phyloP scores from a whole-genome alignment of 805 yeast genomes.

The Spathaspora arborariae region DNA sequence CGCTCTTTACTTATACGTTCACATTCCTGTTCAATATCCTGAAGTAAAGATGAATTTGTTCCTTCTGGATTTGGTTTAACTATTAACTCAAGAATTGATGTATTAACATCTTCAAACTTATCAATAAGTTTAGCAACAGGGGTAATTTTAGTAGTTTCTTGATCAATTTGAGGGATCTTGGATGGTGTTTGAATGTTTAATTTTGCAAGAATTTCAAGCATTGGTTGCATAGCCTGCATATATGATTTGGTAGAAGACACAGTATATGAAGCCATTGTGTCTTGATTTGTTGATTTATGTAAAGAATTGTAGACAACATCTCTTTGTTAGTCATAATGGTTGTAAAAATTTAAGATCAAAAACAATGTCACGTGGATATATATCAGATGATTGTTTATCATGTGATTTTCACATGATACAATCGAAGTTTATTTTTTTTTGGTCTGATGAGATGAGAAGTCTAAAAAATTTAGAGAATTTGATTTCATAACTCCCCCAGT shows the following conservation, averaged over 20 bases:
- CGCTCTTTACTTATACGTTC: constrained; percentile 28
- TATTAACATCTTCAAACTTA: constrained; percentile 37
- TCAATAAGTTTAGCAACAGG: constrained; percentile 31
- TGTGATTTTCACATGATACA: background rate
- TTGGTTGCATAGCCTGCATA: constrained; percentile 73
- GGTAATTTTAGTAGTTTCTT: constrained; percentile 24
- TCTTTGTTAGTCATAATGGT: background rate
- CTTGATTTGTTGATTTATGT: background rate
- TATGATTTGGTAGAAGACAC: constrained; percentile 69
- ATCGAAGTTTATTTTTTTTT: background rate
- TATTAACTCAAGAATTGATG: constrained; percentile 18
- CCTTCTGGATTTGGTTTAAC: constrained; percentile 8
- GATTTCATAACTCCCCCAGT: background rate
- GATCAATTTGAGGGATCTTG: constrained; percentile 37
- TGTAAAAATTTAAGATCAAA: too few species aligned
- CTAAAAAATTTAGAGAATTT: background rate
- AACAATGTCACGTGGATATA: background rate
- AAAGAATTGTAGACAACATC: background rate
- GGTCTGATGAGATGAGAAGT: background rate
- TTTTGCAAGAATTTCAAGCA: constrained; percentile 47
- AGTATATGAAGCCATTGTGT: constrained; percentile 35
- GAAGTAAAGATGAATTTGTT: constrained; percentile 9
- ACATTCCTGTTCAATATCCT: constrained; percentile 27
- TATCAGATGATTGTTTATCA: background rate
- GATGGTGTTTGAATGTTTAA: constrained; percentile 15